phyloP scores from a whole-genome alignment of 2,329 filamentous ascomycete genomes.

The Colletotrichum sp. region DNA sequence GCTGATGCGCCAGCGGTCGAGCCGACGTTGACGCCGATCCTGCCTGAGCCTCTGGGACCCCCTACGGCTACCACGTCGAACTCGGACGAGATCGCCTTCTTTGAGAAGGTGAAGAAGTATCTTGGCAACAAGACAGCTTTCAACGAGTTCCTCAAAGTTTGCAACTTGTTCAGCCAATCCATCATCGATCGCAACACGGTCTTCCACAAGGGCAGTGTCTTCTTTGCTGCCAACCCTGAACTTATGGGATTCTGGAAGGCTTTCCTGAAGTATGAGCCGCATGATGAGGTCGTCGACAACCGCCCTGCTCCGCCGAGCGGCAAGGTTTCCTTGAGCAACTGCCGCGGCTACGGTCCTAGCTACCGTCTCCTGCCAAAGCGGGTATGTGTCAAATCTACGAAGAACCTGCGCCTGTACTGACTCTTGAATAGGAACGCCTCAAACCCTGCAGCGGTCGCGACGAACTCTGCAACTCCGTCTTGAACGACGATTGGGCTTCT shows the following conservation, averaged over 20 bases:
- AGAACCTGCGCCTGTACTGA: neutral
- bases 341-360: conserved; percentile 92
- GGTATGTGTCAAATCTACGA: conserved; percentile 39
- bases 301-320: conserved; percentile 76
- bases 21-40: conserved; percentile 84
- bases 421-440: conserved; percentile 68
- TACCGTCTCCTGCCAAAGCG: conserved; percentile 91
- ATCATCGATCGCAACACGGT: conserved; percentile 87
- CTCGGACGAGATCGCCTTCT: conserved; percentile 88
- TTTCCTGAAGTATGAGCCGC: conserved; percentile 79
- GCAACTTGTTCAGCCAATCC: conserved; percentile 93
- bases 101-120: conserved; percentile 95
- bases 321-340: conserved; percentile 92
- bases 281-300: conserved; percentile 81
- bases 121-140: conserved; percentile 91
- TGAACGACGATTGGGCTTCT: conserved; percentile 98
- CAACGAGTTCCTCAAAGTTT: conserved; percentile 95
- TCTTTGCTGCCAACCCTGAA: conserved; percentile 87
- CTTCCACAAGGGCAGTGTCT: conserved; percentile 80
- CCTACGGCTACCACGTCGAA: conserved; percentile 75
- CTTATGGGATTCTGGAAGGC: conserved; percentile 87
- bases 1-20: conserved; percentile 71
- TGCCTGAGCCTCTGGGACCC: conserved; percentile 86
- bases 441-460: conserved; percentile 94
- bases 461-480: conserved; percentile 88